A percentile compares a stretch with the other conserved stretches of the same genome.
Conservation (phyloP, 179 eudicot species). For the Beta corolliflora region DNA sequence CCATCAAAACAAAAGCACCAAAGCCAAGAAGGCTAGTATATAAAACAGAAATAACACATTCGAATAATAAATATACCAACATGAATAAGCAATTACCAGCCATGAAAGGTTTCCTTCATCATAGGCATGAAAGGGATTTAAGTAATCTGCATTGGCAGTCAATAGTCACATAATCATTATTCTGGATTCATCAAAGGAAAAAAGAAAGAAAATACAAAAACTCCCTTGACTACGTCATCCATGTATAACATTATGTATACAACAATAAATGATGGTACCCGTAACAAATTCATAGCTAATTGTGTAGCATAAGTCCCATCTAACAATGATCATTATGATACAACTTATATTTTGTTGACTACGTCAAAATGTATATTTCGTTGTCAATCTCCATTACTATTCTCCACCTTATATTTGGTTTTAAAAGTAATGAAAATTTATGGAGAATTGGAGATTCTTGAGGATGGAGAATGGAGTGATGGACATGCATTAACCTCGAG, state of each 20-base stretch:
- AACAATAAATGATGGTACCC: too few species aligned
- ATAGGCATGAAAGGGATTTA: conserved; percentile 97
- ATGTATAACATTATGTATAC: neutral
- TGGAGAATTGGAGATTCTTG: too few species aligned
- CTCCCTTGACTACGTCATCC: neutral
- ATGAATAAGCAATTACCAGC: conserved; percentile 60
- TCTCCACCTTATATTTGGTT: too few species aligned
- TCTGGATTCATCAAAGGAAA: neutral
- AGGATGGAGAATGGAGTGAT: too few species aligned
- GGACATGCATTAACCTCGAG: too few species aligned
- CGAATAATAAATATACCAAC: neutral
- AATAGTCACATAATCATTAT: conserved; percentile 21
- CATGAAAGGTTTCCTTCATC: conserved; percentile 98
- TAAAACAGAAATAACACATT: neutral
- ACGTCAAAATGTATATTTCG: too few species aligned
- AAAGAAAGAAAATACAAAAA: neutral
- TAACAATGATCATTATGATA: too few species aligned
- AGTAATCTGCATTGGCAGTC: conserved; percentile 66
- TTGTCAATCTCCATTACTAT: too few species aligned
- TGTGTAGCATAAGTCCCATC: too few species aligned
- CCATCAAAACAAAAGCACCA: neutral
- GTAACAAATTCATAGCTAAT: too few species aligned
- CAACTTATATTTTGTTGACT: too few species aligned
- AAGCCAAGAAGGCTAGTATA: neutral
- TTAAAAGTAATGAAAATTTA: too few species aligned